Conservation (phyloP, 768 basidiomycete species). For the Hemileccinum impolitum region DNA sequence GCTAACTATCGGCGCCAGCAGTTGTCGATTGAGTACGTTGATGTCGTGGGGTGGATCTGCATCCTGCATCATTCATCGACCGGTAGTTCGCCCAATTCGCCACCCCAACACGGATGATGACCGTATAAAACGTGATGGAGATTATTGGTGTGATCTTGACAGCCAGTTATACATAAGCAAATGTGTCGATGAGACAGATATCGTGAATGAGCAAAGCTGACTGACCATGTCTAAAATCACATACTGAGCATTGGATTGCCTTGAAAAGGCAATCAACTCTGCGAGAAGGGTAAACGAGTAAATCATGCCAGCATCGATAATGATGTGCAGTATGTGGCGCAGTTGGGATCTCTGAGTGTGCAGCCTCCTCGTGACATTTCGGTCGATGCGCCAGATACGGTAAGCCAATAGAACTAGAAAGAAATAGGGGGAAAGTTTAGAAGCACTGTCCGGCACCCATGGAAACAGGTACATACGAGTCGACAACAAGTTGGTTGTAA, state of each 20-base stretch:
- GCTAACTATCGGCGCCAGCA: too few relatives aligned
- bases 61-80: too few relatives aligned
- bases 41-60: too few relatives aligned
- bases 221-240: conserved; percentile 7
- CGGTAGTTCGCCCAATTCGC: not conserved
- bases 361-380: not conserved
- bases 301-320: conserved; percentile 7
- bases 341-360: not conserved
- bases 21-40: too few relatives aligned
- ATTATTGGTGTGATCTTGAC: conserved; percentile 32
- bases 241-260: conserved; percentile 2
- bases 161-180: too few relatives aligned
- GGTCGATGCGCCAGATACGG: conserved; percentile 5
- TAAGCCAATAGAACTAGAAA: not conserved
- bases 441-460: too few relatives aligned
- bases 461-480: conserved; percentile 1
- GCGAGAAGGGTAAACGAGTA: conserved; percentile 1
- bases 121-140: conserved; percentile 37
- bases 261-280: not conserved
- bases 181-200: not conserved
- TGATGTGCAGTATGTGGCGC: not conserved
- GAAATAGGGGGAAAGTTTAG: not conserved
- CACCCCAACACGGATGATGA: conserved; percentile 34
- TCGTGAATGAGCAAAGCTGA: not conserved
- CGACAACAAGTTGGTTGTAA: conserved; percentile 27